phyloP scores from a whole-genome alignment of 192 early-diverging fungal species.

The Rhizophagus clarus region DNA sequence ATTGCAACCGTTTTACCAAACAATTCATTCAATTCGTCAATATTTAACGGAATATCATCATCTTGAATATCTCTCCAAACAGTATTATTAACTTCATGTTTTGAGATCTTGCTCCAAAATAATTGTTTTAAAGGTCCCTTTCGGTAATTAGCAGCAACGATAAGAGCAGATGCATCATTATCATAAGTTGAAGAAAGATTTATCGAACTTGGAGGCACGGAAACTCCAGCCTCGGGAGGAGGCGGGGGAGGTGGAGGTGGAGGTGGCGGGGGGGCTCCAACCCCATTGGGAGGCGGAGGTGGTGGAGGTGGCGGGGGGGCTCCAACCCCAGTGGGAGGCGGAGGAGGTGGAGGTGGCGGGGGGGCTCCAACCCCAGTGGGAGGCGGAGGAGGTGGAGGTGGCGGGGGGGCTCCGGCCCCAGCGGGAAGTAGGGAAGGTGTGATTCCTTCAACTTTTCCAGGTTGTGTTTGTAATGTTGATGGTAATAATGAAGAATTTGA shows the following conservation, averaged over 20 bases:
- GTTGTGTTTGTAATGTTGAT: conserved; percentile 27
- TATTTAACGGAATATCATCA: conserved; percentile 40
- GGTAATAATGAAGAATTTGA: conserved; percentile 20
- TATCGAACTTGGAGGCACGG: not conserved
- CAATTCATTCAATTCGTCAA: conserved; percentile 49
- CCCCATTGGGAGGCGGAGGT: conserved; percentile 13
- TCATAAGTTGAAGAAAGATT: not conserved
- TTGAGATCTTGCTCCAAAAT: conserved; percentile 59
- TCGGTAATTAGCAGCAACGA: conserved; percentile 31
- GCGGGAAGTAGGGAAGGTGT: conserved; percentile 26
- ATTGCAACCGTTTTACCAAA: conserved; percentile 44
- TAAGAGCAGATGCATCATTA: conserved; percentile 6
- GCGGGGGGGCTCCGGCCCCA: not conserved
- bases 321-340: not conserved
- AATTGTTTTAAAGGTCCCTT: conserved; percentile 46
- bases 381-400: conserved; percentile 33
- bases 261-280: conserved; percentile 22
- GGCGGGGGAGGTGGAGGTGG: conserved; percentile 26
- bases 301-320: conserved; percentile 20
- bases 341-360: conserved; percentile 26
- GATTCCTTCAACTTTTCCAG: not conserved
- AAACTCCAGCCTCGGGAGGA: conserved; percentile 10
- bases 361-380: not conserved
- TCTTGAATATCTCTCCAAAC: conserved; percentile 57
- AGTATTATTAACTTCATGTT: conserved; percentile 48